A percentile compares a stretch with the other conserved stretches of the same genome.
phyloP scores from a whole-genome alignment of 1,284 basidiomycete genomes.

The Sanguinoderma infundibulare region DNA sequence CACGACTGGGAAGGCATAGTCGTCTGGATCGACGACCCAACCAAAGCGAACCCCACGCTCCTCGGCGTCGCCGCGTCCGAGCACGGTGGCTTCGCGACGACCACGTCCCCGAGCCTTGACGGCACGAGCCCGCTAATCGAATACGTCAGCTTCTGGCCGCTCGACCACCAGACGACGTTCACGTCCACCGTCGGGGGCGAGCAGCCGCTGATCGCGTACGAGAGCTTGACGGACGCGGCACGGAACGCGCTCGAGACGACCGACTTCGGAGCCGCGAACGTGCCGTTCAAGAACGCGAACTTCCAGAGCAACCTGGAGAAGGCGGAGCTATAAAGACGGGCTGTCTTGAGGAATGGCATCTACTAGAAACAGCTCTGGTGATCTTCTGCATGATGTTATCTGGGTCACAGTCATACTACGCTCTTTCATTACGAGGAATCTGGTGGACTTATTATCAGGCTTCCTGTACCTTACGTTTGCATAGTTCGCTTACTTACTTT shows the following conservation, averaged over 20 bases:
- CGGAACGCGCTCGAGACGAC: constrained; percentile 13
- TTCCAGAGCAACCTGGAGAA: constrained; percentile 16
- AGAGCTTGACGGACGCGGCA: constrained; percentile 15
- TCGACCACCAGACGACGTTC: constrained; percentile 16
- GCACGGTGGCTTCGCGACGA: constrained; percentile 10
- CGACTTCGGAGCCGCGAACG: constrained; percentile 13
- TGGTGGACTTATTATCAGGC: no score
- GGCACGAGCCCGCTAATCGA: constrained; percentile 16
- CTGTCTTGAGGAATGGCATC: background rate
- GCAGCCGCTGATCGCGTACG: constrained; percentile 17
- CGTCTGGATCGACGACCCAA: constrained; percentile 14
- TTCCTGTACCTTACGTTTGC: no score
- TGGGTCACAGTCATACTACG: background rate
- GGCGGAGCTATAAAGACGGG: constrained; percentile 4
- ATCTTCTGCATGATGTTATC: background rate
- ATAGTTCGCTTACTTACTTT: no score
- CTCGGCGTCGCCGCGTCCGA: constrained; percentile 12
- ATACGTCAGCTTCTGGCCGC: constrained; percentile 14
- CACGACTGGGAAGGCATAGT: constrained; percentile 17
- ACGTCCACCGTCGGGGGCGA: constrained; percentile 10
- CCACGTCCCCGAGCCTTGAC: constrained; percentile 7
- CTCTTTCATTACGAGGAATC: no score
- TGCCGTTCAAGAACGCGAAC: constrained; percentile 15
- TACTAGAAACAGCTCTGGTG: background rate
- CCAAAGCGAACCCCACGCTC: constrained; percentile 7